Percentiles rank a stretch among this genome's conserved stretches.
These are phyloP conservation scores for Stagonosporopsis tanaceti DNA, from an alignment of 2,329 filamentous ascomycete species.

Conservation along the genomic window DNA sequence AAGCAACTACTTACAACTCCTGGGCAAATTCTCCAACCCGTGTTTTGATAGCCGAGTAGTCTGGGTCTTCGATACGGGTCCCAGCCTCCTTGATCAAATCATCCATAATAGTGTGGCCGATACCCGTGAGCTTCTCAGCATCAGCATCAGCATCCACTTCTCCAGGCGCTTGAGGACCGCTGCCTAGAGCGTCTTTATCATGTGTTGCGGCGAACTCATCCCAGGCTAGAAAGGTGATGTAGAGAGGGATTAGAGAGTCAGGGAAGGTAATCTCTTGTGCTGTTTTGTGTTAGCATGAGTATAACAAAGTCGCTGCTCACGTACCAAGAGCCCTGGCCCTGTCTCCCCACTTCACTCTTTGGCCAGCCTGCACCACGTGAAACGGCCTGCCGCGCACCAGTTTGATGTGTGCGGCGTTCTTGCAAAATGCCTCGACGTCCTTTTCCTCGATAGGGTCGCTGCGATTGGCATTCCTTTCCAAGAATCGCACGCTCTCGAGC, in stretches of 20 bases:
- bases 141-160: constrained; percentile 41
- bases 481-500: constrained; percentile 66
- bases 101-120: constrained; percentile 54
- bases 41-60: constrained; percentile 50
- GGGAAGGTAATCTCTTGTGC: constrained; percentile 53
- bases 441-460: constrained; percentile 64
- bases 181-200: constrained; percentile 43
- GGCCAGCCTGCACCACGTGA: constrained; percentile 56
- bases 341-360: constrained; percentile 54
- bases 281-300: constrained; percentile 26
- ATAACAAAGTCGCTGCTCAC: constrained; percentile 26
- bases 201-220: constrained; percentile 57
- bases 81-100: constrained; percentile 54
- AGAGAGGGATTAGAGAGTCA: constrained; percentile 56
- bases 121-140: constrained; percentile 53
- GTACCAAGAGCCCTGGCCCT: constrained; percentile 63
- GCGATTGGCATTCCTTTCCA: constrained; percentile 62
- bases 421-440: constrained; percentile 92
- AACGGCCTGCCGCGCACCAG: constrained; percentile 74
- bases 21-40: constrained; percentile 48
- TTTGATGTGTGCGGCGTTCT: constrained; percentile 92
- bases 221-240: constrained; percentile 61
- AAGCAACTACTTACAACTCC: constrained; percentile 52
- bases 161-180: constrained; percentile 49
- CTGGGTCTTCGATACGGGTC: constrained; percentile 51